Base-by-base conservation (phyloP, 2,329 filamentous ascomycete genomes). In the Cercospora janseana region DNA sequence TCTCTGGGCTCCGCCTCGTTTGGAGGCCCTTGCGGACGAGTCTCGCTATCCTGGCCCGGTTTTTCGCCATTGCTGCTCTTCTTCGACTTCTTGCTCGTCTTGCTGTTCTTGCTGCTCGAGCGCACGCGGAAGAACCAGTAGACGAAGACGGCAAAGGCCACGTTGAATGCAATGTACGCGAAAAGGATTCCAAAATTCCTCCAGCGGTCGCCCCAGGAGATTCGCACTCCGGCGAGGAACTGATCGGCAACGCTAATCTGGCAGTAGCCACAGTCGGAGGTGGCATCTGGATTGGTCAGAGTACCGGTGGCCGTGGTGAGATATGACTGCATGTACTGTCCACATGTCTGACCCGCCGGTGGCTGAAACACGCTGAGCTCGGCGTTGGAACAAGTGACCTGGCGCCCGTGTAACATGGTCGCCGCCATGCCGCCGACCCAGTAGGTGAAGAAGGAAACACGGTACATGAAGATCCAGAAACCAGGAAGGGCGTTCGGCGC, bases 381-480 rank as follows among this genome's bases (percentile, higher is more conserved):
- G 3, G 52, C 60, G 58, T 51, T 34, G 9, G 68, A 63, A 55
- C 77, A 84, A 16, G 65, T 69, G 31, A 84, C 79, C 6, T 66
- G 56, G 1, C 72, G 73, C 0, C 62, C 67, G 2, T 70, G 67
- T 0, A 83, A 63, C 62, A 69, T 67, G 0, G 70, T 68, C 4
- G 65, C 59, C 2, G 71, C 65, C 28, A 74, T 67, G 7, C 69
- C 70, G 13, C 55, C 62, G 15, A 75, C 62, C 75, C 76, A 81
- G 67, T 87, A 88, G 0, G 82, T 86, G 52, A 87, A 83, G 0
- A 83, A 83, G 0, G 78, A 82, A 8, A 81, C 73, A 20, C 80
- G 77, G 67, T 88, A 86, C 85, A 88, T 88, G 71, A 87, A 88
- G 54, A 81, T 81, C 86, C 86, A 90, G 72, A 89, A 89, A 0